These are phyloP conservation scores for Hymenoscyphus linearis DNA, from an alignment of 2,329 filamentous ascomycete species.

Conservation along the genomic window DNA sequence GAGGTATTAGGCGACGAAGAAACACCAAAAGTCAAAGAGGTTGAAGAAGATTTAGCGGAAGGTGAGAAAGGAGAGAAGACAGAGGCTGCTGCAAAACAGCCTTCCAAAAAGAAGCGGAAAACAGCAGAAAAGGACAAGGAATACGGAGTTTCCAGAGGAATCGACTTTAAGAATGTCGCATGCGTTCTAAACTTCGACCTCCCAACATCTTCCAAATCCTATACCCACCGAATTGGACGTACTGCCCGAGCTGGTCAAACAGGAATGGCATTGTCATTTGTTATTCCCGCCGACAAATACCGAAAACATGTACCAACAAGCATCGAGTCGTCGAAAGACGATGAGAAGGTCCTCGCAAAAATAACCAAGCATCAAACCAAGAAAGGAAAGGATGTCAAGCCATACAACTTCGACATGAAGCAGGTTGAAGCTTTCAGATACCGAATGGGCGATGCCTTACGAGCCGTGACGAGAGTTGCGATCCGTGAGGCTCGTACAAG, in stretches of 20 bases:
- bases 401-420: slow-evolving; percentile 91
- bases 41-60: slow-evolving; percentile 25
- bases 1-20: slow-evolving; percentile 69
- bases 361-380: slow-evolving; percentile 76
- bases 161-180: slow-evolving; percentile 94
- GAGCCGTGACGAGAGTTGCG: slow-evolving; percentile 83
- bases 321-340: slow-evolving; percentile 68
- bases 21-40: slow-evolving; percentile 22
- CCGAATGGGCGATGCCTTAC: slow-evolving; percentile 85
- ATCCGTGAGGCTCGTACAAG: slow-evolving; percentile 84
- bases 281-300: slow-evolving; percentile 75
- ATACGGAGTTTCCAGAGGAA: slow-evolving; percentile 91
- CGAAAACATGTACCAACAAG: slow-evolving; percentile 86
- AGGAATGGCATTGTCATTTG: slow-evolving; percentile 94
- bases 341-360: slow-evolving; percentile 77
- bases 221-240: slow-evolving; percentile 93
- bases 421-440: slow-evolving; percentile 93
- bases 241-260: slow-evolving; percentile 87
- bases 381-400: slow-evolving; percentile 74
- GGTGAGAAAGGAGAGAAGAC: slow-evolving; percentile 24
- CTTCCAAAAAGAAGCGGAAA: slow-evolving; percentile 61
- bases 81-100: slow-evolving; percentile 30
- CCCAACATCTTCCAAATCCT: slow-evolving; percentile 80
- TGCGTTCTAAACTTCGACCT: slow-evolving; percentile 97
- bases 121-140: slow-evolving; percentile 68